Evolutionary conservation across 2,329 filamentous ascomycete species (phyloP).

Genomic region (Ilyonectria sp.): DNA sequence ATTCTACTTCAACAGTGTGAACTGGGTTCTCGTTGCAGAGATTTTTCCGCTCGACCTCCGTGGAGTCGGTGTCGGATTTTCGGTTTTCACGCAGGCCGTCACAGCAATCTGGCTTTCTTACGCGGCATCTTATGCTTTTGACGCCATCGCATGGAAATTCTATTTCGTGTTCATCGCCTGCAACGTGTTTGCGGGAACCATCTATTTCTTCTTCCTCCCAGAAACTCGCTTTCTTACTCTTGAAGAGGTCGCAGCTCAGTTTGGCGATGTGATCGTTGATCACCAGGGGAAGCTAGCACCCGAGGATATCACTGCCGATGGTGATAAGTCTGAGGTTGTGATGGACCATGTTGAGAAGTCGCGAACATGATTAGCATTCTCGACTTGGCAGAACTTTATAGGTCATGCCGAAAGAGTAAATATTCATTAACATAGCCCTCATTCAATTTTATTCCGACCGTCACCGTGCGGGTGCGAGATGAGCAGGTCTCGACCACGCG

Average conservation of each 20-base stretch:
- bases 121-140: slow-evolving; percentile 47
- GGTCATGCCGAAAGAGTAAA: too few species aligned
- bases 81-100: slow-evolving; percentile 48
- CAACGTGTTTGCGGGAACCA: slow-evolving; percentile 48
- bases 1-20: slow-evolving; percentile 53
- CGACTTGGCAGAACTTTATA: too few species aligned
- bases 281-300: background rate
- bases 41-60: slow-evolving; percentile 49
- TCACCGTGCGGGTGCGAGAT: too few species aligned
- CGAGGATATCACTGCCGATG: background rate
- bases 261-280: slow-evolving; percentile 48
- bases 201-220: slow-evolving; percentile 54
- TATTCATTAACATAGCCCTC: too few species aligned
- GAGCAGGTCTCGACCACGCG: too few species aligned
- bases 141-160: slow-evolving; percentile 49
- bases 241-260: slow-evolving; percentile 52
- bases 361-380: too few species aligned
- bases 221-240: slow-evolving; percentile 53
- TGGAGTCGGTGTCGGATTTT: slow-evolving; percentile 44
- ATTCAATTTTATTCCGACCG: too few species aligned
- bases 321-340: slow-evolving; percentile 10
- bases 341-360: slow-evolving; percentile 27
- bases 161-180: slow-evolving; percentile 53
- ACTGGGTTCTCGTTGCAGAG: slow-evolving; percentile 51
- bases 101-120: slow-evolving; percentile 52